Evolutionary conservation across 495 filamentous ascomycete species (phyloP).

Genomic region (Tetracladium marchalianum): DNA sequence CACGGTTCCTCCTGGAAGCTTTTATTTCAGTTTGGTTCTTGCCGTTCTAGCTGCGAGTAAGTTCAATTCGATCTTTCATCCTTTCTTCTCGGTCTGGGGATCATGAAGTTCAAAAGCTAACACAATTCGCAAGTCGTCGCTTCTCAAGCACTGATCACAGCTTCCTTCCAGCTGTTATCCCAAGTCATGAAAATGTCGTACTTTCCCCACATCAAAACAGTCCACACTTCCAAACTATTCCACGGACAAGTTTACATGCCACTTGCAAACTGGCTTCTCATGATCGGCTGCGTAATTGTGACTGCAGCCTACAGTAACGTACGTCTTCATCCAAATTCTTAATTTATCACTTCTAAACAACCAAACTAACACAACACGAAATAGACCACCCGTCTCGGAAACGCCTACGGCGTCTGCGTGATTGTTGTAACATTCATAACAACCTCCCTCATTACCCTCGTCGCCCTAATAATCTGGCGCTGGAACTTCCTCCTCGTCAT

Average conservation of each 20-base stretch:
- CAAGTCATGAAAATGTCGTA: constrained; percentile 66
- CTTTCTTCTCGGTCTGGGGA: too few relatives aligned
- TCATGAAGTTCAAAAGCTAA: too few relatives aligned
- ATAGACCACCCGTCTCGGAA: constrained; percentile 38
- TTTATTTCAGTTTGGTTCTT: constrained; percentile 55
- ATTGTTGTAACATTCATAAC: constrained; percentile 68
- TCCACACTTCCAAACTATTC: constrained; percentile 55
- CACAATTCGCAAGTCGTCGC: constrained; percentile 39
- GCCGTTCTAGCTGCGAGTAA: constrained; percentile 51
- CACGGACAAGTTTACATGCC: constrained; percentile 67
- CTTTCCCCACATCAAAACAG: constrained; percentile 61
- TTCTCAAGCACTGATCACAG: constrained; percentile 70
- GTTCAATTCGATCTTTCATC: too few relatives aligned
- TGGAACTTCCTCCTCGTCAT: constrained; percentile 45
- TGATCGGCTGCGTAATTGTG: constrained; percentile 65
- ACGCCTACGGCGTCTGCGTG: constrained; percentile 55
- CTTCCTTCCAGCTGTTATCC: constrained; percentile 57
- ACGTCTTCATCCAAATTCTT: constrained; percentile 13
- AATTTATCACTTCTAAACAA: neutral
- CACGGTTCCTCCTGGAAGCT: constrained; percentile 51
- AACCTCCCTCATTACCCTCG: constrained; percentile 58
- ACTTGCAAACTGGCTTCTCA: constrained; percentile 60
- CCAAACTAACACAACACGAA: neutral
- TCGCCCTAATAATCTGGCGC: constrained; percentile 59
- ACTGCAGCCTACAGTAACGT: constrained; percentile 64